A percentile compares a stretch with the other conserved stretches of the same genome.
Conservation (phyloP, 140 eudicot genomes). For the Senecio squalidus region DNA sequence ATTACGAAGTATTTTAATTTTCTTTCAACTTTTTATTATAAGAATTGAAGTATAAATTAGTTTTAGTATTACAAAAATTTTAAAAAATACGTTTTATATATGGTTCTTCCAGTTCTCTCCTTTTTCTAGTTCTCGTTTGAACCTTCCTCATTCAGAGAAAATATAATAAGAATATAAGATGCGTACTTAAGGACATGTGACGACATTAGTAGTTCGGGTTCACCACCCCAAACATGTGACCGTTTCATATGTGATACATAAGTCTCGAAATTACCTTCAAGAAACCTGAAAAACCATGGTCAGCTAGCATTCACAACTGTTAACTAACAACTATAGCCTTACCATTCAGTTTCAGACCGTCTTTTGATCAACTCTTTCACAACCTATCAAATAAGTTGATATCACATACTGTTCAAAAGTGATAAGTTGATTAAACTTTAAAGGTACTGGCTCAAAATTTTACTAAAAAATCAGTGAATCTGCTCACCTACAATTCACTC, state of each 20-base stretch:
- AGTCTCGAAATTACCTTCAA: conserved; percentile 71
- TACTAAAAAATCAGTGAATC: neutral
- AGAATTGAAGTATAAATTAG: too few relatives aligned
- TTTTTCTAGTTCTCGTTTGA: too few relatives aligned
- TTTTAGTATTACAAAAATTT: too few relatives aligned
- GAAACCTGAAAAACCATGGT: conserved; percentile 44
- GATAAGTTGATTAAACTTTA: neutral
- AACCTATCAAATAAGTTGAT: conserved; percentile 38
- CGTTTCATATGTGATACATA: conserved; percentile 59
- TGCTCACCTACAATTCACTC: too few relatives aligned
- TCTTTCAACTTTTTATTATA: too few relatives aligned
- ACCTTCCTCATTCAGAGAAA: too few relatives aligned
- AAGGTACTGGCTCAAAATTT: neutral
- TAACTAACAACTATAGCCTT: conserved; percentile 12
- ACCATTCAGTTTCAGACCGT: conserved; percentile 73
- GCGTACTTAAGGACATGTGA: conserved; percentile 68
- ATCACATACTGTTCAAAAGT: neutral
- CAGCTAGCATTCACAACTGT: neutral
- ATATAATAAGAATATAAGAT: neutral
- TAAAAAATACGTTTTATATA: too few relatives aligned
- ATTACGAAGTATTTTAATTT: too few relatives aligned
- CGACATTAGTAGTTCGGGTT: conserved; percentile 87
- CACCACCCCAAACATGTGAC: conserved; percentile 91
- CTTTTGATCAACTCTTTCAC: conserved; percentile 68
- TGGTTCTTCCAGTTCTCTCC: too few relatives aligned